Conservation (phyloP, 106 monocot species). For the Narthecium ossifragum region DNA sequence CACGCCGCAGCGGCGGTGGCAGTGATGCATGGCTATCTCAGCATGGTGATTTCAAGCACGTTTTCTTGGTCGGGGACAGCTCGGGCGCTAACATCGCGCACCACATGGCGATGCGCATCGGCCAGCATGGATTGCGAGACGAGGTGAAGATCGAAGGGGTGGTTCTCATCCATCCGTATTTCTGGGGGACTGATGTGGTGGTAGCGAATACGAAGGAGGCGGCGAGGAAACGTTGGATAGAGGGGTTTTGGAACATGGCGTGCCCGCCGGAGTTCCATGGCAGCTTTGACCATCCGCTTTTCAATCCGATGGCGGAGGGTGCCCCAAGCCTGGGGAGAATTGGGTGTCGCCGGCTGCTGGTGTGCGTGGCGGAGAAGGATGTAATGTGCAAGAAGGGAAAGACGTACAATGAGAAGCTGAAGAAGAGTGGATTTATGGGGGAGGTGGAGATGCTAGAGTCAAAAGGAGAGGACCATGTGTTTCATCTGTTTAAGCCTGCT, state of each 20-base stretch:
- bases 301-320: not conserved
- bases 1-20: slow-evolving; percentile 10
- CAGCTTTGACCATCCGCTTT: not conserved
- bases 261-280: too few species aligned
- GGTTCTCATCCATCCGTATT: not conserved
- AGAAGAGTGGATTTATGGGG: not conserved
- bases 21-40: not conserved
- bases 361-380: not conserved
- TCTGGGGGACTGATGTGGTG: not conserved
- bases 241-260: too few species aligned
- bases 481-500: slow-evolving; percentile 5
- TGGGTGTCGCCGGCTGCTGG: not conserved
- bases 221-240: too few species aligned
- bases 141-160: not conserved
- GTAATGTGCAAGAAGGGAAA: not conserved
- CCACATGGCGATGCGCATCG: not conserved
- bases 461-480: slow-evolving; percentile 8
- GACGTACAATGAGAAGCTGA: not conserved
- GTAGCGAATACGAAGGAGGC: too few species aligned
- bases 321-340: not conserved
- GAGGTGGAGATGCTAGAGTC: slow-evolving; percentile 11
- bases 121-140: not conserved
- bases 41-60: not conserved
- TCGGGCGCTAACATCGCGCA: not conserved
- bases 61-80: not conserved